phyloP scores from a whole-genome alignment of 192 early-diverging fungal species.

The Mortierella antarctica region DNA sequence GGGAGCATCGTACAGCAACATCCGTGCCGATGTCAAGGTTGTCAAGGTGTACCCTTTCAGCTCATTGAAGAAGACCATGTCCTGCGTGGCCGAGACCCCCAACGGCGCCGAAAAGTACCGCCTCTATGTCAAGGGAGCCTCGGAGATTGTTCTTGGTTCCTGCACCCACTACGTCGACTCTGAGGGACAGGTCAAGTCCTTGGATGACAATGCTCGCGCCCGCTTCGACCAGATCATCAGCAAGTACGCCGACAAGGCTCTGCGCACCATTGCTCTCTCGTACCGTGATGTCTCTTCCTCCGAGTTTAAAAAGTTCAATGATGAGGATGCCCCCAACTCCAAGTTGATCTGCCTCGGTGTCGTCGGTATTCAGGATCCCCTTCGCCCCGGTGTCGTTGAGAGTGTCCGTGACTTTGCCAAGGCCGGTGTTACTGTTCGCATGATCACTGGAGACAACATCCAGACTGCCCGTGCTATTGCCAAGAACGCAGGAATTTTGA shows the following conservation, averaged over 20 bases:
- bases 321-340: conserved; percentile 61
- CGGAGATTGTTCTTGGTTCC: conserved; percentile 73
- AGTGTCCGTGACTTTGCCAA: conserved; percentile 79
- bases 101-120: conserved; percentile 56
- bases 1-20: conserved; percentile 66
- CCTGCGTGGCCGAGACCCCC: conserved; percentile 65
- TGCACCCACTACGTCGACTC: conserved; percentile 70
- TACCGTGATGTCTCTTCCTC: conserved; percentile 64
- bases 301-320: conserved; percentile 60
- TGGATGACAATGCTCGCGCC: conserved; percentile 54
- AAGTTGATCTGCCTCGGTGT: conserved; percentile 74
- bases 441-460: conserved; percentile 89
- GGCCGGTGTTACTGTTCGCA: conserved; percentile 89
- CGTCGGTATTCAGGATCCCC: conserved; percentile 89
- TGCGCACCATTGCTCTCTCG: conserved; percentile 81
- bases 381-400: conserved; percentile 80
- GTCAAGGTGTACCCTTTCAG: conserved; percentile 87
- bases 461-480: conserved; percentile 93
- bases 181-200: conserved; percentile 54
- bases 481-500: conserved; percentile 83
- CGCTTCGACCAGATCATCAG: conserved; percentile 63
- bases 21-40: conserved; percentile 60
- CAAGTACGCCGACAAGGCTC: conserved; percentile 70
- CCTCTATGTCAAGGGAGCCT: conserved; percentile 80
- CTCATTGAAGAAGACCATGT: conserved; percentile 91